phyloP scores from a whole-genome alignment of 768 basidiomycete species.

The Sistotremastrum niveocremeum region DNA sequence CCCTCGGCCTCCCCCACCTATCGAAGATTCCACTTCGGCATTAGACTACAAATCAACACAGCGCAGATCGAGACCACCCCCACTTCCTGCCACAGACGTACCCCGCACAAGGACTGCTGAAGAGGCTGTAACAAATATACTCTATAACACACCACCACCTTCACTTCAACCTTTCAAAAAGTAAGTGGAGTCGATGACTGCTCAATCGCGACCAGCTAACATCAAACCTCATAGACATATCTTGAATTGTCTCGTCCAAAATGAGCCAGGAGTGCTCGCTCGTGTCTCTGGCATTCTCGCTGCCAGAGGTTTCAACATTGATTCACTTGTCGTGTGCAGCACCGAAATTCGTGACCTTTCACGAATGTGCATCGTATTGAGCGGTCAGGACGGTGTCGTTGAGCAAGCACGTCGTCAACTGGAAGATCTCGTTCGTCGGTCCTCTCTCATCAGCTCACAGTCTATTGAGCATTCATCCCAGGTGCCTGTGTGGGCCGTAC shows the following conservation, averaged over 20 bases:
- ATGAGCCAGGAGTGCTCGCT: slow-evolving; percentile 98
- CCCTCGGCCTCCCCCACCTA: slow-evolving; percentile 63
- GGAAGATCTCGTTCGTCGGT: slow-evolving; percentile 74
- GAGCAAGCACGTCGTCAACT: slow-evolving; percentile 94
- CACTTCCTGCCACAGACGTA: slow-evolving; percentile 74
- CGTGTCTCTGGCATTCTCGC: slow-evolving; percentile 96
- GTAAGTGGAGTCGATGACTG: slow-evolving; percentile 27
- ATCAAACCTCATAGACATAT: slow-evolving; percentile 49
- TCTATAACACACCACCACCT: slow-evolving; percentile 92
- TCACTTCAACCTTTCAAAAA: slow-evolving; percentile 88
- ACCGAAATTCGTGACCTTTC: slow-evolving; percentile 95
- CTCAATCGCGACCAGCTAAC: background rate
- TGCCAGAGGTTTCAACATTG: slow-evolving; percentile 95
- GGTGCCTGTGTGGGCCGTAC: slow-evolving; percentile 99
- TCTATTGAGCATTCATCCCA: slow-evolving; percentile 17
- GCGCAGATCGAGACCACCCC: slow-evolving; percentile 63
- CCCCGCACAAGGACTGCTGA: slow-evolving; percentile 77
- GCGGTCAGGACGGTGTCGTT: slow-evolving; percentile 93
- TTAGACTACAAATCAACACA: slow-evolving; percentile 70
- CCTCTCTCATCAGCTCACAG: background rate
- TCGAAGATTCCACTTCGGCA: slow-evolving; percentile 90
- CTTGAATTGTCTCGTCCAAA: slow-evolving; percentile 96
- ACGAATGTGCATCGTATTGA: slow-evolving; percentile 95
- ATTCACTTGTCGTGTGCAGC: slow-evolving; percentile 94
- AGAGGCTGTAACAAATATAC: slow-evolving; percentile 93